These are phyloP conservation scores for Nannochloropsis salina DNA, from an alignment of 108 stramenopile species.

Conservation along the genomic window DNA sequence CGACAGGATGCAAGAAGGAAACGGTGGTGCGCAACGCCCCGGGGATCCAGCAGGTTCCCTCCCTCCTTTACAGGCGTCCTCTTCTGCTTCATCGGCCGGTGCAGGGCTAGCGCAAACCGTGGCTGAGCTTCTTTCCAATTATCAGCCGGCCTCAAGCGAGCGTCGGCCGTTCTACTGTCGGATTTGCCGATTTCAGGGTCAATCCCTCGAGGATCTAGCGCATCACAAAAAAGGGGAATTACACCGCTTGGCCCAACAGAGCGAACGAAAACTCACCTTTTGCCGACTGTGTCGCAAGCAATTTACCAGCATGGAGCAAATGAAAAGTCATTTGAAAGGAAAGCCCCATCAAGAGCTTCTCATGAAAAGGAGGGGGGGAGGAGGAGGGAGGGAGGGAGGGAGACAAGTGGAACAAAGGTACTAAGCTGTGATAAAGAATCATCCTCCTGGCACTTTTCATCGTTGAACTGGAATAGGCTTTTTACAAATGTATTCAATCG, in stretches of 20 bases:
- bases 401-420: not conserved
- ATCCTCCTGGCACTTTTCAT: not conserved
- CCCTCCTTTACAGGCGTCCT: not conserved
- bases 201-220: slow-evolving; percentile 59
- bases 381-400: not conserved
- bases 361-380: not conserved
- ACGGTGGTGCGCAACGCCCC: not conserved
- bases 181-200: slow-evolving; percentile 67
- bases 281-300: slow-evolving; percentile 78
- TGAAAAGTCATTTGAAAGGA: slow-evolving; percentile 72
- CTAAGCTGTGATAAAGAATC: not conserved
- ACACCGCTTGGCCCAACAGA: slow-evolving; percentile 64
- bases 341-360: slow-evolving; percentile 59
- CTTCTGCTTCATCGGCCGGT: not conserved
- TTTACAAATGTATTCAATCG: too few relatives aligned
- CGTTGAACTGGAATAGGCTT: too few relatives aligned
- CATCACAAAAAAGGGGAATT: slow-evolving; percentile 63
- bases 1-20: not conserved
- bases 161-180: slow-evolving; percentile 78
- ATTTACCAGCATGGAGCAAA: slow-evolving; percentile 74
- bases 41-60: not conserved
- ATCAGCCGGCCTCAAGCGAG: slow-evolving; percentile 67
- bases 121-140: slow-evolving; percentile 65
- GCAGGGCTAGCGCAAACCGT: slow-evolving; percentile 66
- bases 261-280: slow-evolving; percentile 67